Percentiles rank a stretch among this genome's conserved stretches.
Conservation (phyloP, 352 stramenopile species). For the Pythium dissimile region DNA sequence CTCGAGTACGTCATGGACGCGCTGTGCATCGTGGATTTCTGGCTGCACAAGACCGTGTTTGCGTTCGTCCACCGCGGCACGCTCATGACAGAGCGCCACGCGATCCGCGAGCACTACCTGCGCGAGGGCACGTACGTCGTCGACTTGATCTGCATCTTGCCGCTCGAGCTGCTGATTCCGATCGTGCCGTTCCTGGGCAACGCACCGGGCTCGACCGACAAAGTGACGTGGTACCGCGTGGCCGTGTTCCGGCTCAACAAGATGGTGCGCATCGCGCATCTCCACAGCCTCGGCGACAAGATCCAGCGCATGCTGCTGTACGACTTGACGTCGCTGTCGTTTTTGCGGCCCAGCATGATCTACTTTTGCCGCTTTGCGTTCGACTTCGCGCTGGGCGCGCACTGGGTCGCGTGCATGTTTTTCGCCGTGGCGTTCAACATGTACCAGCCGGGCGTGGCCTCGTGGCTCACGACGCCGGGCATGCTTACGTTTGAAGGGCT, state of each 20-base stretch:
- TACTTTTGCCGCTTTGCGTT: slow-evolving; percentile 41
- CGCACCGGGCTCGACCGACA: background rate
- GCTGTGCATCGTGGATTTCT: slow-evolving; percentile 30
- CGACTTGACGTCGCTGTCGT: slow-evolving; percentile 32
- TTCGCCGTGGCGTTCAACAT: slow-evolving; percentile 16
- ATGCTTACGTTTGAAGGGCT: slow-evolving; percentile 53
- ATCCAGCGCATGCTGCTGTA: slow-evolving; percentile 56
- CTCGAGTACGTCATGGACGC: slow-evolving; percentile 37
- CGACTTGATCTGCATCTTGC: slow-evolving; percentile 30
- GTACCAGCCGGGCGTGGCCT: background rate
- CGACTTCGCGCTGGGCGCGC: slow-evolving; percentile 24
- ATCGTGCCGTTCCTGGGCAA: background rate
- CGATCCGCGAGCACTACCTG: slow-evolving; percentile 30
- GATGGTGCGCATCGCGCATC: slow-evolving; percentile 46
- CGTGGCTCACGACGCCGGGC: slow-evolving; percentile 23
- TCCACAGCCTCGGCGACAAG: slow-evolving; percentile 38
- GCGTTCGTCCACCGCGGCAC: slow-evolving; percentile 32
- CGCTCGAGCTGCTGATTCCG: slow-evolving; percentile 26
- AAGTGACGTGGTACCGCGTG: slow-evolving; percentile 36
- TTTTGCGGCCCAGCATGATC: slow-evolving; percentile 11
- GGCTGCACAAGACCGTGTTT: slow-evolving; percentile 30
- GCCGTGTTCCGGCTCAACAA: slow-evolving; percentile 44
- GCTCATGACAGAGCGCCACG: slow-evolving; percentile 22
- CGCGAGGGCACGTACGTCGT: slow-evolving; percentile 27
- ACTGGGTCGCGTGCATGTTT: slow-evolving; percentile 25